A percentile compares a stretch with the other conserved stretches of the same genome.
phyloP scores from a whole-genome alignment of 148 eudicot genomes.

The Vaccinium corymbosum region DNA sequence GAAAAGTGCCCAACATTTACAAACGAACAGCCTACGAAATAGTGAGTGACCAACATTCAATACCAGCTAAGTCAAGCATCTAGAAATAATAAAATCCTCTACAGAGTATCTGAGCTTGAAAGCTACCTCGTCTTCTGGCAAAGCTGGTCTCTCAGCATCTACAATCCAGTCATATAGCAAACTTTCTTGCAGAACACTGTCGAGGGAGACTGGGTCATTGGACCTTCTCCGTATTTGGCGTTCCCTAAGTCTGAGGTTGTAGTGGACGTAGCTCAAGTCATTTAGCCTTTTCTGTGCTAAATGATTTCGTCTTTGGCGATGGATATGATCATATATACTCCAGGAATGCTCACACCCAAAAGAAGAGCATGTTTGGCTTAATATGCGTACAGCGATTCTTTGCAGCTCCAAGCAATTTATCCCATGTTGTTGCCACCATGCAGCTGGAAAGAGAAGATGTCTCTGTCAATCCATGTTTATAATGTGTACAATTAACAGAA shows the following conservation, averaged over 20 bases:
- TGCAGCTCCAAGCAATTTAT: conserved; percentile 88
- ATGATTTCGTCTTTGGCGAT: conserved; percentile 48
- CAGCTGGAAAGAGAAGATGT: conserved; percentile 51
- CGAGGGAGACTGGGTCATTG: conserved; percentile 47
- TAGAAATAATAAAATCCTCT: not conserved
- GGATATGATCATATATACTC: conserved; percentile 74
- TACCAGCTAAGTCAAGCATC: conserved; percentile 10
- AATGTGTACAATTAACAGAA: not conserved
- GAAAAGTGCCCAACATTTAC: not conserved
- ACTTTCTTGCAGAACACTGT: conserved; percentile 65
- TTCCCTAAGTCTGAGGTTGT: conserved; percentile 86
- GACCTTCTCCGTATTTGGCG: conserved; percentile 57
- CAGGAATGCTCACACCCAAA: conserved; percentile 84
- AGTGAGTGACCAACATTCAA: not conserved
- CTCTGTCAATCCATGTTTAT: conserved; percentile 3
- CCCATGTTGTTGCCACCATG: conserved; percentile 99
- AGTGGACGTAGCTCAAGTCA: conserved; percentile 68
- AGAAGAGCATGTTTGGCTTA: conserved; percentile 89
- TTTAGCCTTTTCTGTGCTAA: conserved; percentile 65
- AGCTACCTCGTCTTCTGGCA: conserved; percentile 75
- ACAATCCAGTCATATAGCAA: conserved; percentile 73
- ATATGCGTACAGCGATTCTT: conserved; percentile 72
- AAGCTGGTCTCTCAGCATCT: conserved; percentile 54
- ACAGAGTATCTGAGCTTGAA: conserved; percentile 11
- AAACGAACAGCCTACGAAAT: not conserved